Percentiles rank a stretch among this genome's conserved stretches.
These are phyloP conservation scores for Phytophthora meadii DNA, from an alignment of 352 stramenopile genomes.

Conservation along the genomic window DNA sequence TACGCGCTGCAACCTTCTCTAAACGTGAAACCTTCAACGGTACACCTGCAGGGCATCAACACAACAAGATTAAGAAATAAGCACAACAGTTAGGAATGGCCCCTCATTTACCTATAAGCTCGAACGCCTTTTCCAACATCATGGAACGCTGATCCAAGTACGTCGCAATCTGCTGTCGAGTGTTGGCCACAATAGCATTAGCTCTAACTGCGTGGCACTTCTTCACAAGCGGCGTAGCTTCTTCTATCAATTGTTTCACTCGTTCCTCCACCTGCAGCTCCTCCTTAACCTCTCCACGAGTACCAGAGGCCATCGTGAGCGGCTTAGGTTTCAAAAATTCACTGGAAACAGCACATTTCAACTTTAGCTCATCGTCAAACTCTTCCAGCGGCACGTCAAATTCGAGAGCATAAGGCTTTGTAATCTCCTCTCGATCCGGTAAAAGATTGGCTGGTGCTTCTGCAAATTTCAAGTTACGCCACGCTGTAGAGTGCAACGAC, in stretches of 20 bases:
- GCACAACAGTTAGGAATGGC: not conserved
- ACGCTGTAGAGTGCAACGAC: conserved; percentile 68
- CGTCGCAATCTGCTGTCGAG: conserved; percentile 46
- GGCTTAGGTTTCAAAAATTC: conserved; percentile 23
- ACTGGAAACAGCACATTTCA: conserved; percentile 38
- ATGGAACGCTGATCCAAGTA: conserved; percentile 43
- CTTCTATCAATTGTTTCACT: conserved; percentile 47
- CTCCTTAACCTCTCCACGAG: conserved; percentile 28
- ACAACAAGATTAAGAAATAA: conserved; percentile 3
- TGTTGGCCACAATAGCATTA: conserved; percentile 46
- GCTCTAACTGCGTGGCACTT: conserved; percentile 35
- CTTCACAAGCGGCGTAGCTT: conserved; percentile 48
- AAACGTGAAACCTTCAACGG: conserved; percentile 47
- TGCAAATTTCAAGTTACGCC: conserved; percentile 55
- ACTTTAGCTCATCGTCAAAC: conserved; percentile 44
- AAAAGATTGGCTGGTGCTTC: conserved; percentile 53
- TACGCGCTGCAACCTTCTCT: conserved; percentile 55
- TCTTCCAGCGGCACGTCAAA: conserved; percentile 50
- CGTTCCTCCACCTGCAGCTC: conserved; percentile 36
- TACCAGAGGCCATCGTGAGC: conserved; percentile 35
- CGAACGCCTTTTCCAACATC: conserved; percentile 33
- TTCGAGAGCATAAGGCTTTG: conserved; percentile 39
- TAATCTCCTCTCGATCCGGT: conserved; percentile 24
- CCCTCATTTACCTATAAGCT: conserved; percentile 18
- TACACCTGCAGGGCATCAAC: conserved; percentile 12